phyloP scores from a whole-genome alignment of 345 rosid species.

The Eucalyptus rudis region DNA sequence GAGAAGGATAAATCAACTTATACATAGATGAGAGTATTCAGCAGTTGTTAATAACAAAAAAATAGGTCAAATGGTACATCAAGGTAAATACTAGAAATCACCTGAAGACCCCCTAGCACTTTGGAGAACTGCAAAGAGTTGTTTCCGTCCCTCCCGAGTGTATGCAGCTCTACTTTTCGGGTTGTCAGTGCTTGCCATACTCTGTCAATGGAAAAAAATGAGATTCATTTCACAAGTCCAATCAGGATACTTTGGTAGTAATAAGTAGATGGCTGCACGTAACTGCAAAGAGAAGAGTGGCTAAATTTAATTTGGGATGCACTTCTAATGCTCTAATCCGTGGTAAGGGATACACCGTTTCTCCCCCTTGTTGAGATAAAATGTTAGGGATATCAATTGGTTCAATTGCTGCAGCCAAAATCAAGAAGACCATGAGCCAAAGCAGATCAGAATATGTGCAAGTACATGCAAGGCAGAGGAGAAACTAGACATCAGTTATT shows the following conservation, averaged over 20 bases:
- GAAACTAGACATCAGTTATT: neutral
- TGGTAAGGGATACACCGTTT: constrained; percentile 92
- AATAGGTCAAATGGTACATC: neutral
- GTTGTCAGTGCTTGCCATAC: constrained; percentile 43
- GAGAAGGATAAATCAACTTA: neutral
- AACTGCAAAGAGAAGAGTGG: constrained; percentile 88
- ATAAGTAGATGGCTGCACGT: constrained; percentile 8
- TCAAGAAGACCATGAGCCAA: neutral
- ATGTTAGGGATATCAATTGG: constrained; percentile 75
- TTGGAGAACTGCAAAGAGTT: constrained; percentile 93
- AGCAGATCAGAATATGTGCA: neutral
- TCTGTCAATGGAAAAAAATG: constrained; percentile 32
- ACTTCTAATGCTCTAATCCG: constrained; percentile 74
- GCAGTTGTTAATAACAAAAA: neutral
- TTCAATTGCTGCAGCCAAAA: constrained; percentile 62
- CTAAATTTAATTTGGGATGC: constrained; percentile 85
- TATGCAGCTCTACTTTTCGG: constrained; percentile 67
- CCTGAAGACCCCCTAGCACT: constrained; percentile 99
- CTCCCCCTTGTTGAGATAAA: constrained; percentile 95
- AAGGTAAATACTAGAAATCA: constrained; percentile 1
- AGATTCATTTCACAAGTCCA: neutral
- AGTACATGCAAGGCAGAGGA: neutral
- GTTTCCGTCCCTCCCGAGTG: constrained; percentile 95
- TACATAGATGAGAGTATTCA: neutral
- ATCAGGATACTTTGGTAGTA: neutral